phyloP scores from a whole-genome alignment of 1,284 basidiomycete genomes.

The Sanghuangporus baumii region DNA sequence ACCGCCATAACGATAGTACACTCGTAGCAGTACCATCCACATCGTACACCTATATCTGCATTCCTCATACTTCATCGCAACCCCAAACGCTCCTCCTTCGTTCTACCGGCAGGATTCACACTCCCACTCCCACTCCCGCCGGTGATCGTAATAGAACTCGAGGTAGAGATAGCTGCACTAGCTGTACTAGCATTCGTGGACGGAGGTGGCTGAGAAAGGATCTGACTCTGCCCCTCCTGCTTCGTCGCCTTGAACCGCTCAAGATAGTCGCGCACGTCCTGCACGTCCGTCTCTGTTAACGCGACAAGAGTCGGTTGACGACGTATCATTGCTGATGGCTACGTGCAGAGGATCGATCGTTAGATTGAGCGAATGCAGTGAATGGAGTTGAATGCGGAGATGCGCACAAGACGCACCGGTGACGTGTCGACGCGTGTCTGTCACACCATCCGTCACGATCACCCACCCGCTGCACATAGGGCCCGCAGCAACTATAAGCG shows the following conservation, averaged over 20 bases:
- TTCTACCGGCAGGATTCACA: slow-evolving; percentile 29
- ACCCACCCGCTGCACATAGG: no score
- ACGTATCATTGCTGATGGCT: slow-evolving; percentile 53
- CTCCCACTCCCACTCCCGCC: slow-evolving; percentile 18
- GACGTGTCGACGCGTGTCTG: no score
- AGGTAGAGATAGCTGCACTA: slow-evolving; percentile 27
- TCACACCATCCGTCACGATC: no score
- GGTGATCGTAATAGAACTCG: slow-evolving; percentile 19
- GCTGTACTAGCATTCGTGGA: slow-evolving; percentile 3
- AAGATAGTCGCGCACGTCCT: slow-evolving; percentile 53
- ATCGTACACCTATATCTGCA: no score
- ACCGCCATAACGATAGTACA: no score
- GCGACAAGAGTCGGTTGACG: slow-evolving; percentile 67
- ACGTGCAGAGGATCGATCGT: no score
- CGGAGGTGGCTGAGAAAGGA: slow-evolving; percentile 5
- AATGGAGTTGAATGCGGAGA: no score
- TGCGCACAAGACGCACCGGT: no score
- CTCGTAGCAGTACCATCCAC: no score
- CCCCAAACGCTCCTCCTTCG: slow-evolving; percentile 34
- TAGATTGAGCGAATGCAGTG: neutral
- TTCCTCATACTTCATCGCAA: slow-evolving; percentile 18
- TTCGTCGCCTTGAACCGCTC: neutral
- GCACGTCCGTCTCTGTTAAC: slow-evolving; percentile 68
- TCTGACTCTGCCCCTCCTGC: neutral
- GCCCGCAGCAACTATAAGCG: no score